phyloP scores from a whole-genome alignment of 306 rosid species.

The Gillenia trifoliata region DNA sequence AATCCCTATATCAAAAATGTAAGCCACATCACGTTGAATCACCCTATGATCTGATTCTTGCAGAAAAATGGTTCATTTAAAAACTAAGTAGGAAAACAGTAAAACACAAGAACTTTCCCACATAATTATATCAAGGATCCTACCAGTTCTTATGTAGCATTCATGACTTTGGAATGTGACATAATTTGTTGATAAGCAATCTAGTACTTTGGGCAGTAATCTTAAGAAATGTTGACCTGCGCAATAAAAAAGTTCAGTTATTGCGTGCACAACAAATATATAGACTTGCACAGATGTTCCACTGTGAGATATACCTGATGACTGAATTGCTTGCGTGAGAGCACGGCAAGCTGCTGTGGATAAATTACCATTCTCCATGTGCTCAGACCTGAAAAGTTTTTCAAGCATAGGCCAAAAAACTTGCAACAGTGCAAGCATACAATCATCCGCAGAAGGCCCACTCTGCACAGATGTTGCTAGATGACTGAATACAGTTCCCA shows the following conservation, averaged over 20 bases:
- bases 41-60: background rate
- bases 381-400: slow-evolving; percentile 73
- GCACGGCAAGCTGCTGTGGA: slow-evolving; percentile 92
- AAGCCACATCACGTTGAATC: background rate
- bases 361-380: slow-evolving; percentile 85
- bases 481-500: slow-evolving; percentile 91
- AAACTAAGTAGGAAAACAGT: background rate
- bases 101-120: background rate
- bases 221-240: slow-evolving; percentile 82
- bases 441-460: slow-evolving; percentile 65
- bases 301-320: slow-evolving; percentile 59
- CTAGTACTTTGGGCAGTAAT: slow-evolving; percentile 70
- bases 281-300: background rate
- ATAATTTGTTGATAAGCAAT: slow-evolving; percentile 80
- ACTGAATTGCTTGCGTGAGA: slow-evolving; percentile 83
- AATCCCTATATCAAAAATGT: background rate
- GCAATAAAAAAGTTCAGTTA: slow-evolving; percentile 20
- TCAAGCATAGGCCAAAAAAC: slow-evolving; percentile 92
- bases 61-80: background rate
- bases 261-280: background rate
- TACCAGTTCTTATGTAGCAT: slow-evolving; percentile 93
- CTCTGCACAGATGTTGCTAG: slow-evolving; percentile 45
- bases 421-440: slow-evolving; percentile 60
- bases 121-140: slow-evolving; percentile 6
- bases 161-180: slow-evolving; percentile 81